Evolutionary conservation across 352 stramenopile genomes (phyloP).

Genomic region (Plasmopara muralis): DNA sequence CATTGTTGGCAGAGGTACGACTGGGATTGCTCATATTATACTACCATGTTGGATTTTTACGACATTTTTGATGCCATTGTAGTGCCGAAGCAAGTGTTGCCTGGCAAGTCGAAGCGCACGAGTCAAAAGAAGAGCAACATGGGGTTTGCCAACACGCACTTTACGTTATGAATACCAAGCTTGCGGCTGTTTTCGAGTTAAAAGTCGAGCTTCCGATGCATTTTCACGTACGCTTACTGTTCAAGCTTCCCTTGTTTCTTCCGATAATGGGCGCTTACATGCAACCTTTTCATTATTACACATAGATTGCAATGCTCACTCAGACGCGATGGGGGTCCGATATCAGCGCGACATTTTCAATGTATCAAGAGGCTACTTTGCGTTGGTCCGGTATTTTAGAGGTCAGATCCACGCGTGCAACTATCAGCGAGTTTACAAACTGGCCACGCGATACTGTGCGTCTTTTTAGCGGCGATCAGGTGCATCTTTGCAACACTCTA

Average conservation of each 20-base stretch:
- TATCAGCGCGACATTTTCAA: constrained; percentile 39
- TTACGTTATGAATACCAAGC: constrained; percentile 21
- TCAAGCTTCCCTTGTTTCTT: background rate
- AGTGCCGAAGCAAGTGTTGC: constrained; percentile 12
- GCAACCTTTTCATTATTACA: background rate
- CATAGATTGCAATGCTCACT: constrained; percentile 52
- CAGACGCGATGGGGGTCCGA: constrained; percentile 60
- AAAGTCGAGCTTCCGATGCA: constrained; percentile 50
- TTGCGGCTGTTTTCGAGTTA: constrained; percentile 38
- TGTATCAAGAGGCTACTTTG: constrained; percentile 18
- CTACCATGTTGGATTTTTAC: background rate
- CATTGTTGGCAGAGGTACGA: constrained; percentile 45
- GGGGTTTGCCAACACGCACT: constrained; percentile 36
- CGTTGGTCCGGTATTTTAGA: constrained; percentile 39
- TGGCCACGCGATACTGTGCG: constrained; percentile 26
- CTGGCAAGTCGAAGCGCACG: constrained; percentile 10
- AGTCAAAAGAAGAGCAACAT: constrained; percentile 12
- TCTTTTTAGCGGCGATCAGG: constrained; percentile 32
- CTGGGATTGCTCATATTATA: background rate
- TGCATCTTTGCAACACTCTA: constrained; percentile 15
- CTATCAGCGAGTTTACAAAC: constrained; percentile 39
- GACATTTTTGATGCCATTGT: constrained; percentile 1
- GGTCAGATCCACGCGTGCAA: constrained; percentile 40
- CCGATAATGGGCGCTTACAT: background rate
- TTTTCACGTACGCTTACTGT: constrained; percentile 38